Conservation (phyloP, 768 basidiomycete genomes). For the Tubosaeta brunneosetosa region DNA sequence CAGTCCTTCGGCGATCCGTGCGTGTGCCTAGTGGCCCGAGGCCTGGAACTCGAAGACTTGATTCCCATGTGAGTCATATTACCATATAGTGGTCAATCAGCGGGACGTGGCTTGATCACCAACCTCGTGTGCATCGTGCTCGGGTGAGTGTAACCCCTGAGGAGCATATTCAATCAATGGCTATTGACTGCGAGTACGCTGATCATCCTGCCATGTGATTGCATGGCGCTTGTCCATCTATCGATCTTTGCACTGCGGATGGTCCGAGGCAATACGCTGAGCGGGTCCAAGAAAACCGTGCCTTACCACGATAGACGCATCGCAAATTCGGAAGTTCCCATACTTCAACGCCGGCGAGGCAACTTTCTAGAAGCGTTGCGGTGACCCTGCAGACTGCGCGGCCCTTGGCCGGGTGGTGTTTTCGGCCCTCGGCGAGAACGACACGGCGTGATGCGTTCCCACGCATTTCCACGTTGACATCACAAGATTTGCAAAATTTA, state of each 20-base stretch:
- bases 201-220: background rate
- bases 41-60: background rate
- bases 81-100: background rate
- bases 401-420: background rate
- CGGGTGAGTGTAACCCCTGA: background rate
- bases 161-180: background rate
- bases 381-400: background rate
- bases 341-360: background rate
- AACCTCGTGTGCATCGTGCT: background rate
- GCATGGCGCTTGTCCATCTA: background rate
- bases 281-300: background rate
- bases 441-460: no score
- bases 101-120: background rate
- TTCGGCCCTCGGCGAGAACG: no score
- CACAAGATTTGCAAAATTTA: no score
- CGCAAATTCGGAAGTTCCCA: background rate
- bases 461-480: no score
- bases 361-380: background rate
- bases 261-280: background rate
- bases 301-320: background rate
- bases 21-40: background rate
- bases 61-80: background rate
- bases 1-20: background rate
- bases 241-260: background rate
- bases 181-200: background rate